Percentiles rank a stretch among this genome's conserved stretches.
phyloP scores from a whole-genome alignment of 495 filamentous ascomycete species.

The Saxispiralis lemnorum region DNA sequence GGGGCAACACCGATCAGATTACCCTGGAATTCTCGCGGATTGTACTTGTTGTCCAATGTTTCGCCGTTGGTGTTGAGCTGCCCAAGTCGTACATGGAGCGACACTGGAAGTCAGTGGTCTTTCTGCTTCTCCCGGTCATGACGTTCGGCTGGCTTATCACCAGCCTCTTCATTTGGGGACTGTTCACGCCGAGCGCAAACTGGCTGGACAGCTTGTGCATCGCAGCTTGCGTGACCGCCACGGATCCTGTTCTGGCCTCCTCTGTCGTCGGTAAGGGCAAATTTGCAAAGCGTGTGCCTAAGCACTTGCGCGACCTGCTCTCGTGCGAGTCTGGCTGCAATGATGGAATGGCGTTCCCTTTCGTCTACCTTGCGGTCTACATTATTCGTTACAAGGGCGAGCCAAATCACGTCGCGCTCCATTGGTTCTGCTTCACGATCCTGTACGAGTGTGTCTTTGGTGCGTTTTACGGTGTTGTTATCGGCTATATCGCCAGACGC shows the following conservation, averaged over 20 bases:
- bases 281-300: conserved; percentile 91
- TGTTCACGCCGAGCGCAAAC: conserved; percentile 52
- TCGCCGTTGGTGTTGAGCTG: conserved; percentile 96
- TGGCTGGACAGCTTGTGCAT: conserved; percentile 78
- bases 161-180: conserved; percentile 92
- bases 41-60: conserved; percentile 96
- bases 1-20: conserved; percentile 89
- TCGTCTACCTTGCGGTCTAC: conserved; percentile 84
- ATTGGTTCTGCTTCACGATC: conserved; percentile 84
- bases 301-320: conserved; percentile 85
- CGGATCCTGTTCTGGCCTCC: conserved; percentile 90
- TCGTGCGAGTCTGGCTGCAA: conserved; percentile 98
- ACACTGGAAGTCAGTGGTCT: conserved; percentile 85
- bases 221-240: conserved; percentile 91
- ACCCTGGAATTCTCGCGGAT: conserved; percentile 95
- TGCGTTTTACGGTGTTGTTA: conserved; percentile 66
- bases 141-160: conserved; percentile 90
- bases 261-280: conserved; percentile 98
- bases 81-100: conserved; percentile 94
- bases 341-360: conserved; percentile 99
- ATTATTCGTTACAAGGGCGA: conserved; percentile 62
- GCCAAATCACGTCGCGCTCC: conserved; percentile 48
- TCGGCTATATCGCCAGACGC: conserved; percentile 80
- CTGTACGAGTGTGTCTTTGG: conserved; percentile 95
- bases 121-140: conserved; percentile 90